Evolutionary conservation across 202 grass and related monocot genomes (phyloP), one percentile per base, ranked within the genome.

Genomic region (Eragrostis tef): DNA sequence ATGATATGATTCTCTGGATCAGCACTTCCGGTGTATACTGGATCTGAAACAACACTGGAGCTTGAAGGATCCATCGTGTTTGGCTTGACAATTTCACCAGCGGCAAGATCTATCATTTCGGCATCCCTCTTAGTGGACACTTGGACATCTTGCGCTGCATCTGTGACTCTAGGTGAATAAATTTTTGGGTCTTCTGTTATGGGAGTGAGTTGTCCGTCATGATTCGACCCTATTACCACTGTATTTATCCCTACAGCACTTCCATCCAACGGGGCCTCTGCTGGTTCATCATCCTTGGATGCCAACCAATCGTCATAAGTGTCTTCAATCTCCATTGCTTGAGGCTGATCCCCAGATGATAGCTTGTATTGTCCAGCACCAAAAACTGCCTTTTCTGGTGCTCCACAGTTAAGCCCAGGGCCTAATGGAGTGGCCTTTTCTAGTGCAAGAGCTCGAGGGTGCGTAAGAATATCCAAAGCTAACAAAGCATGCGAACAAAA

Each of bases 391-490:
- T 62, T 71, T 75, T 70, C 60, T 62, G 64, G 41, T 54, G 74
- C 58, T 56, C 49, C 24, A 31, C 27, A 48, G 3, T 85, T 61
- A 67, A 79, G 52, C 39, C 67, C 74, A 78, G 82, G 47, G 67
- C 70, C 54, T 67, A 42, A 52, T 79, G 67, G 74, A 86, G 75
- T 43, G 64, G 79, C 71, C 43, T 21, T 88, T 72, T 74, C 83
- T 56, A 95, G 70, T 44, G 90, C 82, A 41, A 93, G 88, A 34
- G 90, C 87, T 48, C 88, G 90, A 58, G 95, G 92, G 78, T 98
- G 96, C 1, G 79, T 87, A 70, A 98, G 96, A 67, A 91, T 86
- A 87, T 98, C 92, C 86, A 98, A 88, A 22, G 90, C 74, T 50
- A 93, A 56, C 61, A 94, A 80, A 82, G 88, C 90, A 87, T 24